Base-by-base conservation (phyloP, 495 filamentous ascomycete genomes). In the Friedmanniomyces endolithicus region DNA sequence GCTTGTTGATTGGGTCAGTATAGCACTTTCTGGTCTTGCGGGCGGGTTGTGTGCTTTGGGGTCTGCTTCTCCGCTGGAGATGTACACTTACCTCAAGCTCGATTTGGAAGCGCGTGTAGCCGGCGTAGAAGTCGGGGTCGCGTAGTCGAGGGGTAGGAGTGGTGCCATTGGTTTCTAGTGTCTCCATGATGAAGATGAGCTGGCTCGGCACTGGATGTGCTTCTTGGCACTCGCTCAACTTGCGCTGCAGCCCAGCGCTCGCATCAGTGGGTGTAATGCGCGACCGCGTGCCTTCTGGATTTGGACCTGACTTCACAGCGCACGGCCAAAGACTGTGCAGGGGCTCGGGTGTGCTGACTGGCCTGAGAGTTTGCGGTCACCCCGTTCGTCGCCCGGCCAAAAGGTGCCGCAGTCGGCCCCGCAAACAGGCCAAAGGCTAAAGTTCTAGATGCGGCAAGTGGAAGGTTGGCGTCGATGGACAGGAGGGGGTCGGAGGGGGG, bases 81-180 rank as follows among this genome's bases (percentile, higher is more conserved):
- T n/a, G n/a, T n/a, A n/a, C n/a, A n/a, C n/a, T n/a, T 56, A 84
- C 82, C 76, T 87, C 84, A 9, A 86, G 74, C 63, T 88, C 84
- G 33, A 87, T 75, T 66, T 86, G 83, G 63, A 88, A 88, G 52
- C 84, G 81, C 41, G 78, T 75, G 65, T 69, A 83, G 53, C 83
- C 83, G 47, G 75, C 83, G 57, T 83, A 81, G 41, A 56, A 47
- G 70, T 76, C 12, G 72, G 72, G 50, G 78, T 74, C 11, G 41
- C 58, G 58, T 54, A 41, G 16, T 20, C n/a, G 37, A 6, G 31
- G 33, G 25, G 44, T 23, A 6, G 17, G 11, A 2, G 44, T 14
- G 2, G 44, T 19, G 17, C 3, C 17, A 19, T 6, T 47, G 19
- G 44, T n/a, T n/a, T n/a, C n/a, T n/a, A n/a, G n/a, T n/a, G n/a